Conservation (phyloP, 352 stramenopile species). For the Pythium grandisporangium region DNA sequence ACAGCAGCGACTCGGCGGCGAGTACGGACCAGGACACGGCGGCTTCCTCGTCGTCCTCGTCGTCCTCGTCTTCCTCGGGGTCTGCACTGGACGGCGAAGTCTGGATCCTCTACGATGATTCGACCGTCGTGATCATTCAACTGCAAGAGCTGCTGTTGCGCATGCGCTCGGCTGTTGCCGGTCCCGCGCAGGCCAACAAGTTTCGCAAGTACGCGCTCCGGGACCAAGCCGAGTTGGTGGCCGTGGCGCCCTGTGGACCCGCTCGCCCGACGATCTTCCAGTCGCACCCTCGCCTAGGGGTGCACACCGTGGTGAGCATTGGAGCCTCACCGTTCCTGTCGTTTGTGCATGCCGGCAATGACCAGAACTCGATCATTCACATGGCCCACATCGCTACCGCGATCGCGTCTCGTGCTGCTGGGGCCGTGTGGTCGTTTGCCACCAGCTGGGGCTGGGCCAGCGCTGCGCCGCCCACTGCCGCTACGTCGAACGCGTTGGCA, state of each 20-base stretch:
- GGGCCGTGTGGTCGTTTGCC: slow-evolving; percentile 75
- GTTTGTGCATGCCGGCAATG: slow-evolving; percentile 79
- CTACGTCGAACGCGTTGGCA: slow-evolving; percentile 4
- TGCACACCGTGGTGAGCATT: slow-evolving; percentile 65
- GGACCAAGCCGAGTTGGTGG: slow-evolving; percentile 57
- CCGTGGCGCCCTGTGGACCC: slow-evolving; percentile 48
- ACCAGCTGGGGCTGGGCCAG: slow-evolving; percentile 82
- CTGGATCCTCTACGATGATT: slow-evolving; percentile 72
- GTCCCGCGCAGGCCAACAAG: slow-evolving; percentile 58
- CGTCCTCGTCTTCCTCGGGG: not conserved
- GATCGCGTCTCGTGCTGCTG: slow-evolving; percentile 63
- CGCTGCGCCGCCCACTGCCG: too few relatives aligned
- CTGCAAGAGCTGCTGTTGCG: slow-evolving; percentile 45
- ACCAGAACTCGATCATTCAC: slow-evolving; percentile 84
- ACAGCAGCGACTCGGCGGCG: not conserved
- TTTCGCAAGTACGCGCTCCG: slow-evolving; percentile 74
- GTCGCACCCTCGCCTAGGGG: slow-evolving; percentile 58
- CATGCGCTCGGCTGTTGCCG: slow-evolving; percentile 43
- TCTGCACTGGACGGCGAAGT: slow-evolving; percentile 31
- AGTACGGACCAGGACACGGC: too few relatives aligned
- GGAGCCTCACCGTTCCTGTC: slow-evolving; percentile 59
- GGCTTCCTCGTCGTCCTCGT: too few relatives aligned
- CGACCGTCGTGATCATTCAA: slow-evolving; percentile 71
- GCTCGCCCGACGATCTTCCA: slow-evolving; percentile 75
- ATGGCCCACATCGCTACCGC: slow-evolving; percentile 78